Evolutionary conservation across 306 rosid genomes (phyloP), one percentile per base, ranked within the genome.

Genomic region (Canavalia gladiata): DNA sequence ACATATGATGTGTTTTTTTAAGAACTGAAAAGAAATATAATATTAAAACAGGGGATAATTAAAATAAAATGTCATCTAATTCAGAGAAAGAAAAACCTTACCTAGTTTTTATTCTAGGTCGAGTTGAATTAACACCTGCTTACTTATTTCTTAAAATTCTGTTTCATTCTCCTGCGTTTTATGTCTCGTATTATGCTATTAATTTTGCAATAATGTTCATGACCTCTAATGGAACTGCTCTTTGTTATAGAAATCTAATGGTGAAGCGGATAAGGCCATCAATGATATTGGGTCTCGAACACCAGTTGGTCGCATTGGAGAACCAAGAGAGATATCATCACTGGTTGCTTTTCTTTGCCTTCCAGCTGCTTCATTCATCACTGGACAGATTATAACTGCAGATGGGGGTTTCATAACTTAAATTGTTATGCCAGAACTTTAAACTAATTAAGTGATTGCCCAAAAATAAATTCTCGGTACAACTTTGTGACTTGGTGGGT

Each of bases 281-380:
- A 29, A 68, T 0, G 62, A 1, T 25, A 0, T 77, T 0, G 13
- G 5, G 13, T 72, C 81, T 65, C 47, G 12, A 39, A 69, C 87
- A n/a, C 91, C 91, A 2, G 4, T 51, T 3, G 25, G 85, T 43
- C 89, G 89, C 0, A 0, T 64, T 0, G 94, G 81, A 52, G 86
- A 89, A 64, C 64, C 89, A 2, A 75, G 41, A n/a, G 95, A 90
- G n/a, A 82, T 88, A 34, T 85, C 97, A 4, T 29, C 88, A 7
- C 0, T 90, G 55, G 95, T 89, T 29, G 84, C 88, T 1, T 90
- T 90, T 68, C 89, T 90, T 7, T 92, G 94, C 67, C 90, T 92
- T 47, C 94, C 93, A 0, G 89, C 85, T 31, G 85, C 97, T n/a
- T 85, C 93, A 10, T 85, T 73, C 58, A 84, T 90, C 60, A 92